Base-by-base conservation (phyloP, 495 filamentous ascomycete genomes). In the Trichoderma reesei region DNA sequence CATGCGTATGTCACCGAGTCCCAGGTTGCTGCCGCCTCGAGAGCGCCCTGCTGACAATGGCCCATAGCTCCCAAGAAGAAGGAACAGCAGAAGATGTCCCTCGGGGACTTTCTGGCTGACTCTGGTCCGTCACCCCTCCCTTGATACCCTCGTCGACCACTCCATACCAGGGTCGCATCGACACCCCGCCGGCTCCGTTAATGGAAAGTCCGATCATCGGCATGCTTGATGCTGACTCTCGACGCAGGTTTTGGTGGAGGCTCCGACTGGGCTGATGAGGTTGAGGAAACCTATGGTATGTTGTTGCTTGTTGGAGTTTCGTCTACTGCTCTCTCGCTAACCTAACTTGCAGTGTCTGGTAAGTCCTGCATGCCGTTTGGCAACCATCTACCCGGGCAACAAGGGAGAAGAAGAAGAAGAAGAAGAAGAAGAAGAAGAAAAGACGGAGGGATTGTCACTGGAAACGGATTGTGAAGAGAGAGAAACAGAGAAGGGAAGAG, bases 231-330 rank as follows among this genome's bases (percentile, higher is more conserved):
- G 36, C 33, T 61, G 18, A 61, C 59, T 41, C 9, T 8, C 41
- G 39, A n/a, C 5, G 33, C 14, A 56, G 51, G 51, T 33, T 38
- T 41, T 42, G 41, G 38, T 68, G 91, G 76, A 39, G 76, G 91
- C 72, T 96, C 94, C 65, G 26, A 26, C 26, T 98, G 94, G 94
- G 94, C 94, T 67, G 94, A 98, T 80, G 94, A 98, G 72, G 95
- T 98, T 82, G 94, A 98, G 73, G 90, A 94, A 68, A 77, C 89
- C 66, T 79, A 82, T 74, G 78, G 90, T 92, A 86, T 34, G 61
- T 61, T 61, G 59, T 1, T 56, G 51, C 26, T 14, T 31, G 26
- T 10, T 34, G 1, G 38, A 13, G 31, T 34, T 16, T 14, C 9
- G 41, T 46, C 20, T 3, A 5, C 18, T 62, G 41, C n/a, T 16